Percentiles rank a stretch among this genome's conserved stretches.
phyloP scores from a whole-genome alignment of 75 land plant species.

The Picea glauca region DNA sequence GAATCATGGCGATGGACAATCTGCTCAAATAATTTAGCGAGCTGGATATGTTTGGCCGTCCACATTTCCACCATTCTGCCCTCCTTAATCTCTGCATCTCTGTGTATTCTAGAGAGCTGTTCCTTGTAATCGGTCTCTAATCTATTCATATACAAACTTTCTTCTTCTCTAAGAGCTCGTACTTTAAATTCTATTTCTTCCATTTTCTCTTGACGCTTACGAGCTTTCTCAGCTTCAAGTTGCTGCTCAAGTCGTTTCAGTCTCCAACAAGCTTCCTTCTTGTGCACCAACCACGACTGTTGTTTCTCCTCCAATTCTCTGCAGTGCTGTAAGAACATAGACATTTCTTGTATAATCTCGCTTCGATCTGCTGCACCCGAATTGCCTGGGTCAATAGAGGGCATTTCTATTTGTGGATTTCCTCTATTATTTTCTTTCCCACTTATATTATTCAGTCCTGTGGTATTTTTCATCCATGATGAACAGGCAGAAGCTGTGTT shows the following conservation, averaged over 20 bases:
- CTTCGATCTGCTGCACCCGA: too few species aligned
- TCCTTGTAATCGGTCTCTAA: slow-evolving; percentile 68
- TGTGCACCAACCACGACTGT: slow-evolving; percentile 46
- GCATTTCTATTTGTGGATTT: too few species aligned
- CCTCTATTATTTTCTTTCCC: too few species aligned
- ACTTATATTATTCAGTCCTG: too few species aligned
- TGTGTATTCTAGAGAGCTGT: slow-evolving; percentile 48
- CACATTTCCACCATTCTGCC: slow-evolving; percentile 64
- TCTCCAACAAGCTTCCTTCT: slow-evolving; percentile 74
- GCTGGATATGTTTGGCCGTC: slow-evolving; percentile 51
- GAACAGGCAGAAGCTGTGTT: not conserved
- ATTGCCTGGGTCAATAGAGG: not conserved
- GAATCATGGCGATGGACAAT: slow-evolving; percentile 25
- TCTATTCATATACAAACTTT: slow-evolving; percentile 41
- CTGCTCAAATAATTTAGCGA: slow-evolving; percentile 51
- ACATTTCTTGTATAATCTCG: not conserved
- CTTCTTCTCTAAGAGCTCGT: slow-evolving; percentile 49
- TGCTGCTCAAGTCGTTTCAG: slow-evolving; percentile 52
- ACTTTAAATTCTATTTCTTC: slow-evolving; percentile 63
- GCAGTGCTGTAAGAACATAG: slow-evolving; percentile 54
- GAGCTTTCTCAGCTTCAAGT: slow-evolving; percentile 62
- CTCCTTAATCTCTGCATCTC: slow-evolving; percentile 78
- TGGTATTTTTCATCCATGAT: too few species aligned
- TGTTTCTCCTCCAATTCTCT: slow-evolving; percentile 69
- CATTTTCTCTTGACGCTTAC: slow-evolving; percentile 50